Percentiles rank a stretch among this genome's conserved stretches.
Conservation (phyloP, 2,329 filamentous ascomycete genomes). For the Cercospora nicotianae region DNA sequence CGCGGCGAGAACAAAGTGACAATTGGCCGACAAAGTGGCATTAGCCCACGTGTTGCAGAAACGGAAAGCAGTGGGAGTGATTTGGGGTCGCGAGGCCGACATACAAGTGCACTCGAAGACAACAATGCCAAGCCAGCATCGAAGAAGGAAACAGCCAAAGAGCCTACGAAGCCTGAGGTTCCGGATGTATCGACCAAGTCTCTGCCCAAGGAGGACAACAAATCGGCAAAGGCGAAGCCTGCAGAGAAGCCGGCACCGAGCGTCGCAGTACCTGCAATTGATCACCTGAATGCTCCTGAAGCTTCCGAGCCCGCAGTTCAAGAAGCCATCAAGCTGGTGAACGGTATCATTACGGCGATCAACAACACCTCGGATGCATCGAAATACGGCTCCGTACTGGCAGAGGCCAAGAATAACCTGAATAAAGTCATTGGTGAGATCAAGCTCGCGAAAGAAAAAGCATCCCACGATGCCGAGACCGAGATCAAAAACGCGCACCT, state of each 20-base stretch:
- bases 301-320: slow-evolving; percentile 86
- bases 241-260: slow-evolving; percentile 48
- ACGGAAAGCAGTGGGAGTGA: slow-evolving; percentile 51
- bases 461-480: slow-evolving; percentile 69
- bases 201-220: slow-evolving; percentile 25
- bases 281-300: slow-evolving; percentile 72
- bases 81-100: slow-evolving; percentile 52
- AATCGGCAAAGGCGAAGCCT: slow-evolving; percentile 30
- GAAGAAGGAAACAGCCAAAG: slow-evolving; percentile 28
- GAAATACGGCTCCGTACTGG: slow-evolving; percentile 75
- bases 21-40: slow-evolving; percentile 81
- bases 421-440: slow-evolving; percentile 77
- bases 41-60: slow-evolving; percentile 75
- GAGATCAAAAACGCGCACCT: slow-evolving; percentile 69
- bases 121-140: slow-evolving; percentile 49
- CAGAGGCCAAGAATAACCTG: slow-evolving; percentile 83
- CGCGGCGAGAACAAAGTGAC: slow-evolving; percentile 68
- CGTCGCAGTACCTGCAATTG: slow-evolving; percentile 63
- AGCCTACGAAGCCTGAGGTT: slow-evolving; percentile 31
- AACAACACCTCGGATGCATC: slow-evolving; percentile 79
- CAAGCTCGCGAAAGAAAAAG: slow-evolving; percentile 66
- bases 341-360: slow-evolving; percentile 90
- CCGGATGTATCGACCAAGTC: slow-evolving; percentile 20
- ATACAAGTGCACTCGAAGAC: slow-evolving; percentile 60
- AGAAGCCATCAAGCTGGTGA: slow-evolving; percentile 90